Percentiles rank a stretch among this genome's conserved stretches.
These are phyloP conservation scores for Rhodotorula kratochvilovae DNA, from an alignment of 768 basidiomycete genomes.

Conservation along the genomic window DNA sequence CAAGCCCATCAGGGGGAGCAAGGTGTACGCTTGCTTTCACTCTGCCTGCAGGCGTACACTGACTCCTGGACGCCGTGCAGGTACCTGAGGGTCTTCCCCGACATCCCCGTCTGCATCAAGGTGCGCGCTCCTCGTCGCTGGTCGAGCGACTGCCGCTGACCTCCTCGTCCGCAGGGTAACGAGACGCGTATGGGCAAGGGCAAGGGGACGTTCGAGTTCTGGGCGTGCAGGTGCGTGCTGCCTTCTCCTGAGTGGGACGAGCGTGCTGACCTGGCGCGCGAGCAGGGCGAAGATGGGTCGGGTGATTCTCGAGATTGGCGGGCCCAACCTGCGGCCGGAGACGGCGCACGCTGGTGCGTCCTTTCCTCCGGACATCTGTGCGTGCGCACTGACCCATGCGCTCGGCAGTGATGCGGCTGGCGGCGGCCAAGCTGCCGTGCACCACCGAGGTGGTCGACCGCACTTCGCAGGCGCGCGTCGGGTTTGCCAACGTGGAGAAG, in stretches of 20 bases:
- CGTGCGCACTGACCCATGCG: neutral
- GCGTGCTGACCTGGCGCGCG: neutral
- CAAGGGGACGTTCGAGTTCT: conserved; percentile 94
- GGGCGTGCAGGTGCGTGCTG: conserved; percentile 74
- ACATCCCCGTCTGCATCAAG: conserved; percentile 96
- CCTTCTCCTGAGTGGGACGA: neutral
- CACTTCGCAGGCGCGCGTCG: conserved; percentile 60
- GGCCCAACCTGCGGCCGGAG: conserved; percentile 80
- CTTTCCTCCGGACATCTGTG: neutral
- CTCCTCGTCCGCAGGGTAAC: conserved; percentile 63
- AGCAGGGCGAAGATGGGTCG: conserved; percentile 75
- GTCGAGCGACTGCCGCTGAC: neutral
- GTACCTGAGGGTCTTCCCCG: conserved; percentile 78
- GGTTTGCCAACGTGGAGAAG: conserved; percentile 22
- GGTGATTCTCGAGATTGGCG: conserved; percentile 91
- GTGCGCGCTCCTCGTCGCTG: conserved; percentile 50
- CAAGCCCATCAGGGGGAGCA: conserved; percentile 80
- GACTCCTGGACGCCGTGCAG: neutral
- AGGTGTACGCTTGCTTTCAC: conserved; percentile 55
- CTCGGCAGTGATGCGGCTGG: conserved; percentile 72
- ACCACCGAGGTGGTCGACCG: conserved; percentile 78
- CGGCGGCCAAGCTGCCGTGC: conserved; percentile 80
- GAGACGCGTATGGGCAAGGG: conserved; percentile 99
- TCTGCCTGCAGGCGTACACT: neutral
- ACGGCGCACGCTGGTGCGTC: conserved; percentile 79